Base-by-base conservation (phyloP, 78 protist species). In the Emiliania huxleyi region DNA sequence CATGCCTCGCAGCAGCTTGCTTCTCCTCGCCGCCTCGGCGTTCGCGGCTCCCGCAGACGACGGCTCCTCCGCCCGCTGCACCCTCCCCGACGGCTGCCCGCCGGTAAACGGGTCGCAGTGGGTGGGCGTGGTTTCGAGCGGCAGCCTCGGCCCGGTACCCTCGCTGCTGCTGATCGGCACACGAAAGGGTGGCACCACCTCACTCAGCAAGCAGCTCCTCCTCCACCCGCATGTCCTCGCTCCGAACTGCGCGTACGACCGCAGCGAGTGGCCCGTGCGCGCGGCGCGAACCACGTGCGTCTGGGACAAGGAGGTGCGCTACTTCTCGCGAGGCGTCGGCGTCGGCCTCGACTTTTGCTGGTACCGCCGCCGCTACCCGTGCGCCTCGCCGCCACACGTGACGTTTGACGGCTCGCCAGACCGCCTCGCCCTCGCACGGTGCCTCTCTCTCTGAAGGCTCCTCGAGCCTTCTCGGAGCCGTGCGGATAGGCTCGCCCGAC, bases 221-320 rank as follows among this genome's bases (percentile, higher is more conserved):
- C 42, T 8, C 18, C 81, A 71, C 18, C 37, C 81, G 42, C 42
- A 71, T 22, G 21, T 71, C 45, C 3, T 35, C 81, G 35, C 21
- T 22, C 81, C 81, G 1, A 40, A 71, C 42, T 71, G 81, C 81
- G n/a, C 15, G 23, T 19, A 22, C 23, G 42, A 22, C 81, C 5
- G 81, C 4, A 8, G 81, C 22, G 37, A 35, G 2, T 71, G 81
- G 81, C 37, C 81, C 18, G 21, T 12, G 33, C 5, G 35, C 21
- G 42, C 81, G 37, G 2, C n/a, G 44, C 18, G 23, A 8, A 6
- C 43, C 19, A 71, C 22, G 81, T 71, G 81, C 81, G 42, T 35
- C 40, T 71, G 81, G 81, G 23, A 71, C 81, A 71, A 71, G 22
- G 81, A 71, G 42, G 81, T 71, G 21, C 81, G 81, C 81, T 71